Conservation (phyloP, 2,329 filamentous ascomycete species). For the Coniochaeta sp. region DNA sequence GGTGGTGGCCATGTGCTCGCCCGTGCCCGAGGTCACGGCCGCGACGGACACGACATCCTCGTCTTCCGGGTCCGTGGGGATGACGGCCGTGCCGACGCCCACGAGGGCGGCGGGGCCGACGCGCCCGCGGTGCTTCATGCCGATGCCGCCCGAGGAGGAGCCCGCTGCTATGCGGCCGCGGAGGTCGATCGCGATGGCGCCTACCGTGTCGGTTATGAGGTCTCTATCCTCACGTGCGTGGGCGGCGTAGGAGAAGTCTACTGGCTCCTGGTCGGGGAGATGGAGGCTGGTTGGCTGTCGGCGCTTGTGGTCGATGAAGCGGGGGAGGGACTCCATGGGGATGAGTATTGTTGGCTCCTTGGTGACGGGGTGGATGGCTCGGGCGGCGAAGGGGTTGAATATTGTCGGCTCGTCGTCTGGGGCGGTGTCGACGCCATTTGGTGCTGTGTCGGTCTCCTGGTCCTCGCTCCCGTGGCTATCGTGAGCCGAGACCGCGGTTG, state of each 20-base stretch:
- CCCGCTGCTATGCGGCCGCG: slow-evolving; percentile 85
- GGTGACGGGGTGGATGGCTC: not conserved
- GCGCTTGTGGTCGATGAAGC: too few relatives aligned
- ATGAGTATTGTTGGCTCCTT: not conserved
- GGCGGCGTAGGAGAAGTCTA: slow-evolving; percentile 5
- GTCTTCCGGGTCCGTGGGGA: slow-evolving; percentile 70
- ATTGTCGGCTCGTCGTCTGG: too few relatives aligned
- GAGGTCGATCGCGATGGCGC: slow-evolving; percentile 86
- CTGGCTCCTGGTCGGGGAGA: too few relatives aligned
- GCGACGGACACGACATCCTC: slow-evolving; percentile 65
- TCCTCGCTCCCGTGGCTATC: slow-evolving; percentile 12
- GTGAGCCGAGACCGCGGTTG: slow-evolving; percentile 6
- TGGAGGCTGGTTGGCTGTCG: too few relatives aligned
- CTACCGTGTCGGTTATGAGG: slow-evolving; percentile 83
- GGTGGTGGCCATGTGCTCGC: slow-evolving; percentile 96
- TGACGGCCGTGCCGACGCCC: slow-evolving; percentile 81
- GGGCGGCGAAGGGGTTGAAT: not conserved
- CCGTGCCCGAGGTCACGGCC: slow-evolving; percentile 86
- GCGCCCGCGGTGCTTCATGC: slow-evolving; percentile 93
- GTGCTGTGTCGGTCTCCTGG: too few relatives aligned
- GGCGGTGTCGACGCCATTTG: too few relatives aligned
- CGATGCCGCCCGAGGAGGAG: slow-evolving; percentile 94
- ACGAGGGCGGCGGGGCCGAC: slow-evolving; percentile 90
- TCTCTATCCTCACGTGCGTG: slow-evolving; percentile 39
- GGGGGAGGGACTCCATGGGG: not conserved